phyloP scores from a whole-genome alignment of 257 asterid genomes.

The Solanum bukasovii region DNA sequence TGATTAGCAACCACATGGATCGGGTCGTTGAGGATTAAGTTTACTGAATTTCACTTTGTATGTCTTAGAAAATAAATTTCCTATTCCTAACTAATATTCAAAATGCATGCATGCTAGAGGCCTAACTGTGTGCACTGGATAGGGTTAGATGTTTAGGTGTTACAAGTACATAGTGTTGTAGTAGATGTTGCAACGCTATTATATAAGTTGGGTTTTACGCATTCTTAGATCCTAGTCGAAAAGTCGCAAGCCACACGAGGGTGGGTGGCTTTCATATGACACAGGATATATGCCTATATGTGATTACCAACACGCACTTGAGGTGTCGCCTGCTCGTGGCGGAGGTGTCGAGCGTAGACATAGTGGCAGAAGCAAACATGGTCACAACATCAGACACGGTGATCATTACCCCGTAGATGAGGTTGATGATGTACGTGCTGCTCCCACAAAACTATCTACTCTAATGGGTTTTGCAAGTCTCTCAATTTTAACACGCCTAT shows the following conservation, averaged over 20 bases:
- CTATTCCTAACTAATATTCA: neutral
- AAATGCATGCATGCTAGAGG: neutral
- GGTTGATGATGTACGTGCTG: neutral
- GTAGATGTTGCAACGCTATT: neutral
- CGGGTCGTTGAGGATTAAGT: neutral
- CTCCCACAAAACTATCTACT: neutral
- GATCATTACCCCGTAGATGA: too few relatives aligned
- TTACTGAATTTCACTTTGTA: neutral
- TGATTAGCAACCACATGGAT: neutral
- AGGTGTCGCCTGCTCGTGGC: neutral
- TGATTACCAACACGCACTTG: neutral
- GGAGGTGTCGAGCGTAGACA: neutral
- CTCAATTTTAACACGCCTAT: neutral
- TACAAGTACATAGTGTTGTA: neutral
- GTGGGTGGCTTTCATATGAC: neutral
- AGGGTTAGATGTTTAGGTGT: neutral
- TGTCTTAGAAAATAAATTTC: neutral
- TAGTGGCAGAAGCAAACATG: neutral
- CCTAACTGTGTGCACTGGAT: neutral
- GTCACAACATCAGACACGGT: neutral
- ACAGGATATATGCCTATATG: neutral
- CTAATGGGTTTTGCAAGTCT: neutral
- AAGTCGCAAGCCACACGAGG: neutral
- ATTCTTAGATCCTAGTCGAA: neutral
- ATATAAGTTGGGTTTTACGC: neutral